Evolutionary conservation across 805 yeast genomes (phyloP).

Genomic region (Nakazawaea anatomiae): DNA sequence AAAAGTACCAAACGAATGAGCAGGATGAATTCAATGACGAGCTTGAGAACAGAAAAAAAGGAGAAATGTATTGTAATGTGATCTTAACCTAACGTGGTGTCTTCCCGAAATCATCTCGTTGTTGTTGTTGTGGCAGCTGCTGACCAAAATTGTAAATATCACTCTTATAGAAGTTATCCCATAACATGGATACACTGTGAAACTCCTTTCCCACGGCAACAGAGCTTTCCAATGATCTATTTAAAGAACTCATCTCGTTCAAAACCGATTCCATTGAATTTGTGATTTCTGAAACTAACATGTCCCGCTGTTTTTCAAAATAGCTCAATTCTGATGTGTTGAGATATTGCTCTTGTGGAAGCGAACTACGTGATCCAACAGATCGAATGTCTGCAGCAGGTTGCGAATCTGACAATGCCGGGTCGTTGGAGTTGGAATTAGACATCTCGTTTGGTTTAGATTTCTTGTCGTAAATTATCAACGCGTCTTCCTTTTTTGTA

Average conservation of each 20-base stretch:
- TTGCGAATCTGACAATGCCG: background rate
- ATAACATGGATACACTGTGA: conserved; percentile 61
- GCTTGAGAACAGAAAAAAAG: background rate
- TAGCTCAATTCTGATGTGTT: conserved; percentile 16
- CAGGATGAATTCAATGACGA: background rate
- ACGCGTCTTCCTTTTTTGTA: background rate
- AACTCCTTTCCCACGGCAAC: conserved; percentile 74
- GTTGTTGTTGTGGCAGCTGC: background rate
- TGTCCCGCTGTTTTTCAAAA: conserved; percentile 56
- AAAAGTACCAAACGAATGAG: background rate
- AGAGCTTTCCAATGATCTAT: conserved; percentile 60
- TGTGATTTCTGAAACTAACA: conserved; percentile 51
- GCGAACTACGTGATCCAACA: background rate
- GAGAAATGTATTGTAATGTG: background rate
- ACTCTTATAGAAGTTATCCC: conserved; percentile 58
- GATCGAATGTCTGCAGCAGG: background rate
- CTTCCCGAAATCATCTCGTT: background rate
- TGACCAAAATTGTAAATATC: conserved; percentile 15
- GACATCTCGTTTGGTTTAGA: too few species aligned
- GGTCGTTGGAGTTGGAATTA: too few species aligned
- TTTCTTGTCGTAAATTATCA: background rate
- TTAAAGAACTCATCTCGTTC: conserved; percentile 56
- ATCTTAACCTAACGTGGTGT: background rate
- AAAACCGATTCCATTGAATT: conserved; percentile 58
- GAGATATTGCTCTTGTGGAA: background rate